These are phyloP conservation scores for Colletotrichum simmondsii DNA, from an alignment of 2,329 filamentous ascomycete genomes.

Conservation along the genomic window DNA sequence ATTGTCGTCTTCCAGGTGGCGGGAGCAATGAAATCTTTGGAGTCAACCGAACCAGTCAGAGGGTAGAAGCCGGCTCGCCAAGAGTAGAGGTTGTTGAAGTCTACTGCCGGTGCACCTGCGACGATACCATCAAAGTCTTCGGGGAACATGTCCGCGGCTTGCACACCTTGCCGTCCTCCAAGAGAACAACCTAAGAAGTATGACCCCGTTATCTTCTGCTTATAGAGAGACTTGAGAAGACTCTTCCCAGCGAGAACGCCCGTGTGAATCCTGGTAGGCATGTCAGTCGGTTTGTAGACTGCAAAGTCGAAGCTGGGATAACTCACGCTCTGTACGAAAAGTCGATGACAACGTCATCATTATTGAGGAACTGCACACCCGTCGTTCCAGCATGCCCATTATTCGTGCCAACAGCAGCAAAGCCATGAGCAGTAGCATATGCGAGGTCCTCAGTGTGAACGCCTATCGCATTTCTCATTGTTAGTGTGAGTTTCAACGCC, in stretches of 20 bases:
- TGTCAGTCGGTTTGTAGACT: background rate
- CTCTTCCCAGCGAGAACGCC: constrained; percentile 60
- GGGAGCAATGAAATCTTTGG: constrained; percentile 40
- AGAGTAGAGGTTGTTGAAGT: constrained; percentile 44
- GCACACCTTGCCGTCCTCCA: constrained; percentile 64
- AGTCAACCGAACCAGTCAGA: constrained; percentile 49
- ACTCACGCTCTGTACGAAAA: constrained; percentile 46
- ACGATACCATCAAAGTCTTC: constrained; percentile 66
- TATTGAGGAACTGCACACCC: constrained; percentile 44
- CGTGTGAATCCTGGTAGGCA: constrained; percentile 50
- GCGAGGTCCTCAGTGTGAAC: constrained; percentile 59
- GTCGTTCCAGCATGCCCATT: constrained; percentile 61
- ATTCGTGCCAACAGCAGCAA: constrained; percentile 60
- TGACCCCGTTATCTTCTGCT: constrained; percentile 47
- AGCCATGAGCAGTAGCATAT: constrained; percentile 54
- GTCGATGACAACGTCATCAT: constrained; percentile 48
- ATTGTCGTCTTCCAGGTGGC: constrained; percentile 23
- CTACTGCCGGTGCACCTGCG: constrained; percentile 58
- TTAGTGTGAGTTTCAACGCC: background rate
- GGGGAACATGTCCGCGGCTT: constrained; percentile 51
- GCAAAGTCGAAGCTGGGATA: no score
- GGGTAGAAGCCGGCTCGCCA: constrained; percentile 49
- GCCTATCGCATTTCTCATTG: constrained; percentile 28
- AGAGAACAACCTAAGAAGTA: constrained; percentile 65
- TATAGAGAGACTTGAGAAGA: constrained; percentile 60